Base-by-base conservation (phyloP, 2,329 filamentous ascomycete genomes). In the Thermoascus crustaceus region DNA sequence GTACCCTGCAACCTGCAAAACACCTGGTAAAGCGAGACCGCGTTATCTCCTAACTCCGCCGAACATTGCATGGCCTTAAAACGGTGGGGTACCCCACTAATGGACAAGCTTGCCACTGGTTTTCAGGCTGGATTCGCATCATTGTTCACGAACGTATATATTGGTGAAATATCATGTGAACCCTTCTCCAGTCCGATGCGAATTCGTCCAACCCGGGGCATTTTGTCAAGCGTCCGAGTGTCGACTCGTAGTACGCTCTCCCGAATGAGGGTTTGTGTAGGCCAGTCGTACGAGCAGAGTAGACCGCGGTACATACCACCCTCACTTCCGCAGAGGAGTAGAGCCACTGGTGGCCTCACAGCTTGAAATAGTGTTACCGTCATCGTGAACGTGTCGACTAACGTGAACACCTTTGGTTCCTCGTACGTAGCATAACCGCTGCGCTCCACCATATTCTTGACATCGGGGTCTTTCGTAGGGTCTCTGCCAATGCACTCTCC, bases 241-340 rank as follows among this genome's bases (percentile, higher is more conserved):
- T 63, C 57, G 26, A 70, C 53, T 2, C 67, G 50, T 19, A 70
- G 36, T 2, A 70, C 67, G 1, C 60, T 65, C 45, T 71, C 67
- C 0, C 62, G 50, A 32, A 61, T 64, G 32, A 68, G 46, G 0
- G 62, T 67, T 2, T 52, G 47, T 1, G 54, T 61, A 0, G 52
- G 57, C 59, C 59, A 64, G 40, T 70, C 64, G 35, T 69, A 71
- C 0, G 63, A 68, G 42, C 66, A 69, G 9, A 64, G 49, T 4
- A 71, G 45, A 2, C 63, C 62, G 5, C 68, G 55, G 37, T 68
- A 64, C 61, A 68, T 64, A 2, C 66, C 66, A 4, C 63, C 63
- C 40, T 69, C 68, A 1, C 48, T 46, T 5, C 62, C 67, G n/a
- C 57, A 61, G n/a, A 68, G 42, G 5, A 71, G 44, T 34, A 68